A percentile compares a stretch with the other conserved stretches of the same genome.
These are phyloP conservation scores for Phytophthora rubi DNA, from an alignment of 352 stramenopile species.

Conservation along the genomic window DNA sequence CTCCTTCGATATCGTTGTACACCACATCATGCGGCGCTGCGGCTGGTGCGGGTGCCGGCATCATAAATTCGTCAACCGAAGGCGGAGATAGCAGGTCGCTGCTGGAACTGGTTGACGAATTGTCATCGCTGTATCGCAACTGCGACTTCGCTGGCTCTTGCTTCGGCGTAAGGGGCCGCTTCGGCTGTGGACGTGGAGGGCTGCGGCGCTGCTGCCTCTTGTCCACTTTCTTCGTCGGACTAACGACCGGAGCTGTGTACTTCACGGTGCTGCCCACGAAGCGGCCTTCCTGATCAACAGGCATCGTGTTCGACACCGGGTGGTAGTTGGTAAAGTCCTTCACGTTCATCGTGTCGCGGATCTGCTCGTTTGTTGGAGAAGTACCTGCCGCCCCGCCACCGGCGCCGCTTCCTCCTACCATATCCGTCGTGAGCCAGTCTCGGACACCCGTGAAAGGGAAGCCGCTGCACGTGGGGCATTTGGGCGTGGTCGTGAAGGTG, in stretches of 20 bases:
- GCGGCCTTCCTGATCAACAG: constrained; percentile 72
- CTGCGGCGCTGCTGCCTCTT: constrained; percentile 16
- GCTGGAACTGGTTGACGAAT: constrained; percentile 36
- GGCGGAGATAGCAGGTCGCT: constrained; percentile 37
- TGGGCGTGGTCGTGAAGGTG: constrained; percentile 81
- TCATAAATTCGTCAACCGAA: constrained; percentile 37
- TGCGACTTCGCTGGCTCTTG: constrained; percentile 34
- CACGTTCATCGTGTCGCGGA: constrained; percentile 76
- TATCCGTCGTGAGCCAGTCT: constrained; percentile 73
- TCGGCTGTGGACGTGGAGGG: constrained; percentile 13
- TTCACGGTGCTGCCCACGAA: constrained; percentile 48
- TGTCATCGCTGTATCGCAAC: constrained; percentile 28
- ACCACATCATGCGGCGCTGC: constrained; percentile 1
- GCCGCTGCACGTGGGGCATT: constrained; percentile 82
- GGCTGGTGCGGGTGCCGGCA: constrained; percentile 24
- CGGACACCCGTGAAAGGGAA: constrained; percentile 77
- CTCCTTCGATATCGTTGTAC: constrained; percentile 30
- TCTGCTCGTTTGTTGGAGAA: constrained; percentile 42
- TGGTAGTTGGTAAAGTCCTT: constrained; percentile 80
- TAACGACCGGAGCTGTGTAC: constrained; percentile 17
- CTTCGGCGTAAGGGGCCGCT: constrained; percentile 18
- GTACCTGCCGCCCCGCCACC: background rate
- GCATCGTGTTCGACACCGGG: constrained; percentile 46
- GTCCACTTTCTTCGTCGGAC: constrained; percentile 16
- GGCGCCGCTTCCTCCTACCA: constrained; percentile 15